Evolutionary conservation across 1,284 basidiomycete genomes (phyloP).

Genomic region (Violaceomyces palustris): DNA sequence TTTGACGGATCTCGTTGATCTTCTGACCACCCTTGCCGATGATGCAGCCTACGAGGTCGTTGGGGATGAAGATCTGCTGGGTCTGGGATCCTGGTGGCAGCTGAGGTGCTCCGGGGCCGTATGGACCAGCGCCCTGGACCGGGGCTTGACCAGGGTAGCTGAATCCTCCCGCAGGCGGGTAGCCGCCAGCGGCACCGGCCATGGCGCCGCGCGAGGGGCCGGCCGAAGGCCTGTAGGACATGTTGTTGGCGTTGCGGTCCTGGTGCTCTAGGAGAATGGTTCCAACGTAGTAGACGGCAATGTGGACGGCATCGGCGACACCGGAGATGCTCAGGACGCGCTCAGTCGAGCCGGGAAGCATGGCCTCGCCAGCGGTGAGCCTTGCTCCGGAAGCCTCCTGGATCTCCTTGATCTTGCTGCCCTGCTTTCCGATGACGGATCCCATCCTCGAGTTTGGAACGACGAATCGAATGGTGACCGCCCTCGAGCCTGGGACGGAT

Average conservation of each 20-base stretch:
- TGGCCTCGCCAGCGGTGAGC: slow-evolving; percentile 91
- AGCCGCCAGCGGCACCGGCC: slow-evolving; percentile 12
- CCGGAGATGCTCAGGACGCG: slow-evolving; percentile 87
- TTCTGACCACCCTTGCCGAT: slow-evolving; percentile 98
- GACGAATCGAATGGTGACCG: slow-evolving; percentile 95
- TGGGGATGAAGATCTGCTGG: slow-evolving; percentile 97
- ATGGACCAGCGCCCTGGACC: neutral
- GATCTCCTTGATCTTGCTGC: slow-evolving; percentile 98
- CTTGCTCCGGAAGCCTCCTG: slow-evolving; percentile 96
- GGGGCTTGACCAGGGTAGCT: slow-evolving; percentile 4
- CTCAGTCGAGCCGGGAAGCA: slow-evolving; percentile 98
- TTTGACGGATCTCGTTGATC: slow-evolving; percentile 96
- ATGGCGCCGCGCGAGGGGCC: slow-evolving; percentile 17
- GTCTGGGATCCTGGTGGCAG: slow-evolving; percentile 69
- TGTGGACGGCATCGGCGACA: slow-evolving; percentile 99
- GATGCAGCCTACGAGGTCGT: slow-evolving; percentile 94
- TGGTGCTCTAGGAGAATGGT: slow-evolving; percentile 93
- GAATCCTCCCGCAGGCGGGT: too few species aligned
- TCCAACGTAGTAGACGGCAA: slow-evolving; percentile 97
- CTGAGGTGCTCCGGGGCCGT: slow-evolving; percentile 43
- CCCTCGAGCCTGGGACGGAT: slow-evolving; percentile 92
- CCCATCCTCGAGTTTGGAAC: slow-evolving; percentile 99
- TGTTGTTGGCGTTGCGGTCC: slow-evolving; percentile 58
- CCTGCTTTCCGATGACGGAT: slow-evolving; percentile 94
- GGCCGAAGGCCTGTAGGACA: slow-evolving; percentile 51